Percentiles rank a stretch among this genome's conserved stretches.
Evolutionary conservation across 345 rosid species (phyloP).

Genomic region (Clarkia xantiana): DNA sequence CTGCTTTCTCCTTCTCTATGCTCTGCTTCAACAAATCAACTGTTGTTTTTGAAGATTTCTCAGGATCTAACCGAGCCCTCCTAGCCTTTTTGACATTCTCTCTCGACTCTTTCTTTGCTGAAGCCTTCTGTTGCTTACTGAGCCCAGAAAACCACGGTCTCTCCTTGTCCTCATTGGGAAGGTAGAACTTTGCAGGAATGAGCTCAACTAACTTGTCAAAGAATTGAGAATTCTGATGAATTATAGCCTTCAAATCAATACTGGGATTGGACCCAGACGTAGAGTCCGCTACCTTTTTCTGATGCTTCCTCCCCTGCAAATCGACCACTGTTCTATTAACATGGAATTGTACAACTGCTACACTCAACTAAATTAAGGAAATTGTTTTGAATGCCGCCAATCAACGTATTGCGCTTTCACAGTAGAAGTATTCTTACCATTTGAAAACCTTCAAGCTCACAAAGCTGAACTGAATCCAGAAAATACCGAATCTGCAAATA

Average conservation of each 20-base stretch:
- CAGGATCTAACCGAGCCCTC: conserved; percentile 65
- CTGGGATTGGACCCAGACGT: background rate
- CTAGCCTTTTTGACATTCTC: conserved; percentile 71
- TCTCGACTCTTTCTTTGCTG: conserved; percentile 47
- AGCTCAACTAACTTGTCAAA: conserved; percentile 68
- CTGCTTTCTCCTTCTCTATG: conserved; percentile 46
- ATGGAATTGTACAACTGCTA: no score
- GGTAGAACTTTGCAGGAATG: conserved; percentile 79
- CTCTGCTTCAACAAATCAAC: conserved; percentile 50
- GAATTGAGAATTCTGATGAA: conserved; percentile 39
- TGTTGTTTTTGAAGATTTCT: conserved; percentile 39
- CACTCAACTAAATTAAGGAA: no score
- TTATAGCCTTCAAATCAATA: conserved; percentile 29
- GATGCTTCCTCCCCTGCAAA: conserved; percentile 35
- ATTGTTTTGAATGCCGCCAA: no score
- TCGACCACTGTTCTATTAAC: background rate
- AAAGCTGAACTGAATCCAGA: no score
- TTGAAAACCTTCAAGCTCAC: no score
- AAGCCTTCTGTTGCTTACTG: conserved; percentile 49
- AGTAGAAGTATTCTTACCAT: no score
- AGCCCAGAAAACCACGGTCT: conserved; percentile 74
- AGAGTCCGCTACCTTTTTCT: conserved; percentile 6
- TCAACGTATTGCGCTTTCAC: no score
- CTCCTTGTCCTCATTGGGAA: conserved; percentile 54
- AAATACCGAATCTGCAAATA: no score